phyloP scores from a whole-genome alignment of 306 rosid species.

The Rosa multiflora region DNA sequence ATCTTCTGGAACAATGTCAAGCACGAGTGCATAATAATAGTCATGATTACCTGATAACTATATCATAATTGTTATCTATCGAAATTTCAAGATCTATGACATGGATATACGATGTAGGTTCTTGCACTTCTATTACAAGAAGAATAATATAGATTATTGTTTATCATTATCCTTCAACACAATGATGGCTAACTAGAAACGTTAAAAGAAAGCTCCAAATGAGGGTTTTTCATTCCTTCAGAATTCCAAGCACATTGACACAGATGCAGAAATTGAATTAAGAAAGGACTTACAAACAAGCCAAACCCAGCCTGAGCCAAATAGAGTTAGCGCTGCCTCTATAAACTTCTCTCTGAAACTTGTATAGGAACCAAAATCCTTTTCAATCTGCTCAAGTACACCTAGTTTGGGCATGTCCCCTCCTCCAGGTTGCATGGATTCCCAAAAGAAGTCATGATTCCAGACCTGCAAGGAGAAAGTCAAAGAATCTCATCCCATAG shows the following conservation, averaged over 20 bases:
- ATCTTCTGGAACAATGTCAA: background rate
- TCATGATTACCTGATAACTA: background rate
- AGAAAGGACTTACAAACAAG: constrained; percentile 77
- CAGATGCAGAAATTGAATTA: background rate
- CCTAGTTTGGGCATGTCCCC: constrained; percentile 74
- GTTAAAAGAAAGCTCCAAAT: background rate
- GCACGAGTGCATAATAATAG: background rate
- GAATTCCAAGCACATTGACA: constrained; percentile 6
- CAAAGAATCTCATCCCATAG: background rate
- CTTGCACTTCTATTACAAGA: background rate
- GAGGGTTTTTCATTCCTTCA: constrained; percentile 12
- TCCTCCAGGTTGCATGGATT: constrained; percentile 96
- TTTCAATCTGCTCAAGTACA: constrained; percentile 87
- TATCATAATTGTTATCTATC: background rate
- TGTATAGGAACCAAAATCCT: constrained; percentile 85
- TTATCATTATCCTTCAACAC: background rate
- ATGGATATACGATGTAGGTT: background rate
- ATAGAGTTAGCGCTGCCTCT: constrained; percentile 63
- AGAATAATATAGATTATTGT: background rate
- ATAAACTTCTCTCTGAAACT: constrained; percentile 71
- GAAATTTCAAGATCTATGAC: background rate
- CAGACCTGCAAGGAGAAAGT: constrained; percentile 60
- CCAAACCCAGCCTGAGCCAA: constrained; percentile 99
- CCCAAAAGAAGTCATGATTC: constrained; percentile 99
- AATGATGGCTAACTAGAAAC: background rate